These are phyloP conservation scores for Cordyceps sp. DNA, from an alignment of 2,329 filamentous ascomycete genomes.

Conservation along the genomic window DNA sequence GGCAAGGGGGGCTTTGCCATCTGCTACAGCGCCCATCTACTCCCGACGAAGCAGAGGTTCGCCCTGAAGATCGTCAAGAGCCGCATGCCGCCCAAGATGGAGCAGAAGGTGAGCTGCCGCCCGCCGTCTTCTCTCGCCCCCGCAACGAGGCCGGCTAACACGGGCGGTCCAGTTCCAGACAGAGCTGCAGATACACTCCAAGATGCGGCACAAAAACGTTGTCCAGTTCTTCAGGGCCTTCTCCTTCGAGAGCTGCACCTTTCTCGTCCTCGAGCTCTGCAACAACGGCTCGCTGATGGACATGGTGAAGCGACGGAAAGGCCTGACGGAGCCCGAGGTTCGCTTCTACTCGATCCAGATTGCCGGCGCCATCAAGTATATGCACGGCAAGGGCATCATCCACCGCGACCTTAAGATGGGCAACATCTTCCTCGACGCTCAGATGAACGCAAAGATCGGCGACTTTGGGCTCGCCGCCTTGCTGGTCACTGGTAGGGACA, in stretches of 20 bases:
- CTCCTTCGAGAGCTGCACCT: slow-evolving; percentile 75
- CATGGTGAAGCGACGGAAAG: slow-evolving; percentile 86
- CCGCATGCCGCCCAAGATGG: slow-evolving; percentile 68
- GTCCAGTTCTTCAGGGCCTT: slow-evolving; percentile 93
- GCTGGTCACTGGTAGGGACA: slow-evolving; percentile 79
- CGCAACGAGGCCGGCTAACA: not conserved
- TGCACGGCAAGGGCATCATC: slow-evolving; percentile 90
- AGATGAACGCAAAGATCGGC: slow-evolving; percentile 97
- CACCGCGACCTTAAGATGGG: slow-evolving; percentile 96
- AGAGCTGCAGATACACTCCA: slow-evolving; percentile 95
- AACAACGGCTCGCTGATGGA: slow-evolving; percentile 95
- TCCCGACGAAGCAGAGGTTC: slow-evolving; percentile 49
- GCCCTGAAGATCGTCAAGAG: slow-evolving; percentile 75
- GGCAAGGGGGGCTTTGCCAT: slow-evolving; percentile 75
- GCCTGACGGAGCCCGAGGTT: slow-evolving; percentile 83
- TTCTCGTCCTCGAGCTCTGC: slow-evolving; percentile 86
- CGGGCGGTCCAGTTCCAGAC: slow-evolving; percentile 40
- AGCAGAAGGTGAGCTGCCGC: slow-evolving; percentile 51
- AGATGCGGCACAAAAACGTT: slow-evolving; percentile 90
- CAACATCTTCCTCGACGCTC: slow-evolving; percentile 83
- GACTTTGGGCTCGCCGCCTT: slow-evolving; percentile 93
- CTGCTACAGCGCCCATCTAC: slow-evolving; percentile 56
- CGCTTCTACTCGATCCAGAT: slow-evolving; percentile 89
- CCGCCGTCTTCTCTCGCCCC: not conserved
- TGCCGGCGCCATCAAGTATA: slow-evolving; percentile 92